Evolutionary conservation across 345 rosid species (phyloP).

Genomic region (Microcos paniculata): DNA sequence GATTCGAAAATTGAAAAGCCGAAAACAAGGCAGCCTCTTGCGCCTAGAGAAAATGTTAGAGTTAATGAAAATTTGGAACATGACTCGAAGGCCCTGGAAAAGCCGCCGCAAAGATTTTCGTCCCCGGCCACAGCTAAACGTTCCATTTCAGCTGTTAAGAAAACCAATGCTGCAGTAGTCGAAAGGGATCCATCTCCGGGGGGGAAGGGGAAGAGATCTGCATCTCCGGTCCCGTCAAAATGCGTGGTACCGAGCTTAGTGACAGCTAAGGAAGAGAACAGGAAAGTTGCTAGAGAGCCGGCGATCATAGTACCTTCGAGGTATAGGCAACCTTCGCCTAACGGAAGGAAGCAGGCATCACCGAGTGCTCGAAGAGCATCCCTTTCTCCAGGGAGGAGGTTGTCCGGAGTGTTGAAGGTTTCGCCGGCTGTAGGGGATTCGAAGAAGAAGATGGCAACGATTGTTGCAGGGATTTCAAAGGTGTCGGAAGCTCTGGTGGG

Average conservation of each 20-base stretch:
- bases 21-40: conserved; percentile 55
- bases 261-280: conserved; percentile 74
- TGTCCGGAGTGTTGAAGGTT: conserved; percentile 69
- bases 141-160: conserved; percentile 54
- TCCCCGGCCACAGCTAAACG: conserved; percentile 77
- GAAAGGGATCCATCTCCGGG: conserved; percentile 83
- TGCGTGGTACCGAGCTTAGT: conserved; percentile 85
- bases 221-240: conserved; percentile 88
- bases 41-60: conserved; percentile 37
- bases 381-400: conserved; percentile 77
- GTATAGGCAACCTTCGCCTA: conserved; percentile 91
- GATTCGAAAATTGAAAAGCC: conserved; percentile 30
- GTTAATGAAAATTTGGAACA: conserved; percentile 17
- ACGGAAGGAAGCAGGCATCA: conserved; percentile 68
- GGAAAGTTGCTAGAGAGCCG: conserved; percentile 67
- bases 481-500: conserved; percentile 66
- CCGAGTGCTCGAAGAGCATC: conserved; percentile 70
- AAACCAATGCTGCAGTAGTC: conserved; percentile 21
- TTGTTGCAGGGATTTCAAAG: conserved; percentile 69
- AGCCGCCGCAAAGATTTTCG: conserved; percentile 64
- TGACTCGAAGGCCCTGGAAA: conserved; percentile 29
- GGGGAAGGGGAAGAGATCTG: conserved; percentile 74
- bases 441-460: conserved; percentile 74
- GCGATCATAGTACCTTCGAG: conserved; percentile 91
- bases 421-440: conserved; percentile 73